Conservation (phyloP, 2,329 filamentous ascomycete species). For the Endothia cerciana region DNA sequence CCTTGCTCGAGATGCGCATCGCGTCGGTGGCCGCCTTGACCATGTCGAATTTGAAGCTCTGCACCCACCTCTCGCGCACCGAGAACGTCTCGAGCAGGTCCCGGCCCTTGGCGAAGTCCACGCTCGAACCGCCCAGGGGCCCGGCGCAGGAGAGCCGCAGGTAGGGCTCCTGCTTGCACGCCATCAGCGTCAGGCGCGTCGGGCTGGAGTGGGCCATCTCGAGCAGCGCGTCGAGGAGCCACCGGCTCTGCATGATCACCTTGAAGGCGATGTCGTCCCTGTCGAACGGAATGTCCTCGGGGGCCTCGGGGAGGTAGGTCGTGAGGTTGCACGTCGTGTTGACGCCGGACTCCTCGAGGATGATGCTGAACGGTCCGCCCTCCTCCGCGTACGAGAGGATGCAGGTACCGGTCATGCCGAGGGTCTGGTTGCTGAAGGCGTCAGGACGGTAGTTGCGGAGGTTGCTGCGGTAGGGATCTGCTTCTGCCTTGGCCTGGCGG, state of each 20-base stretch:
- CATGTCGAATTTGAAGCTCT: conserved; percentile 85
- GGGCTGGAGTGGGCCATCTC: conserved; percentile 75
- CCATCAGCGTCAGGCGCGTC: conserved; percentile 69
- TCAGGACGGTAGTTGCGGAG: conserved; percentile 66
- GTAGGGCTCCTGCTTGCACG: conserved; percentile 67
- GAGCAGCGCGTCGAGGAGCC: conserved; percentile 71
- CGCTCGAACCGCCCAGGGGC: conserved; percentile 63
- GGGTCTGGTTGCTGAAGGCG: conserved; percentile 80
- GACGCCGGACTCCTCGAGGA: conserved; percentile 83
- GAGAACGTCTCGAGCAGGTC: conserved; percentile 76
- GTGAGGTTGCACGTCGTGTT: conserved; percentile 88
- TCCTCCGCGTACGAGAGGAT: conserved; percentile 75
- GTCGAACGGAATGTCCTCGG: conserved; percentile 86
- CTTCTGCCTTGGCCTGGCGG: conserved; percentile 60
- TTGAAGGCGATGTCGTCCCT: conserved; percentile 82
- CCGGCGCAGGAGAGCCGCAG: conserved; percentile 73
- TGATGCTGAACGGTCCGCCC: conserved; percentile 81
- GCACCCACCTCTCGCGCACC: conserved; percentile 61
- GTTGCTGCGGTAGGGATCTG: conserved; percentile 65
- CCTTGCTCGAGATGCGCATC: conserved; percentile 92
- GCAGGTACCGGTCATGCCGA: conserved; percentile 86
- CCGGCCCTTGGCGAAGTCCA: conserved; percentile 67
- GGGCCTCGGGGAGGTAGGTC: conserved; percentile 78
- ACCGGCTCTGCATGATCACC: conserved; percentile 86
- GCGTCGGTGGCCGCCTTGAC: conserved; percentile 85